phyloP scores from a whole-genome alignment of 257 asterid species.

The Ilex asprella region DNA sequence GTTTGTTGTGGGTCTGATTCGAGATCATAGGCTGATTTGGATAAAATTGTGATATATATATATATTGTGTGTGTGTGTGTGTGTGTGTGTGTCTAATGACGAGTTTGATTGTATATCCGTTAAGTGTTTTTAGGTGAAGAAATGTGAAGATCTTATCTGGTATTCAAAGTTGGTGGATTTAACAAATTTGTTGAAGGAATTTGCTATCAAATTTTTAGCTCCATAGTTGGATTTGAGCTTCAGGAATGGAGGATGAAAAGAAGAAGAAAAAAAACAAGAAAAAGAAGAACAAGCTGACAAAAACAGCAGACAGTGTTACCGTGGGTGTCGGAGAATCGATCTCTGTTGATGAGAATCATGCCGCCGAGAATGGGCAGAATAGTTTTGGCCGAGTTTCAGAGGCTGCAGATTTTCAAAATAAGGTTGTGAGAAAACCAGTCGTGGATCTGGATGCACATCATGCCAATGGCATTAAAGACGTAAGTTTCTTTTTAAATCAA shows the following conservation, averaged over 20 bases:
- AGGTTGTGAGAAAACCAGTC: slow-evolving; percentile 15
- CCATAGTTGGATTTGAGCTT: too few species aligned
- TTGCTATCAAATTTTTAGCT: too few species aligned
- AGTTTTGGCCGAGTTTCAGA: slow-evolving; percentile 6
- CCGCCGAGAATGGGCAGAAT: slow-evolving; percentile 4
- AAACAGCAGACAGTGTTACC: slow-evolving; percentile 29
- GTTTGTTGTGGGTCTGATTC: too few species aligned
- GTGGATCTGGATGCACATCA: slow-evolving; percentile 24
- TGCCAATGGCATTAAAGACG: slow-evolving; percentile 30
- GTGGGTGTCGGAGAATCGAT: slow-evolving; percentile 29
- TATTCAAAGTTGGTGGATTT: too few species aligned
- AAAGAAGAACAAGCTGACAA: slow-evolving; percentile 57
- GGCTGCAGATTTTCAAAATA: slow-evolving; percentile 12
- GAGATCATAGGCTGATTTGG: too few species aligned
- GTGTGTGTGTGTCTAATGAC: too few species aligned
- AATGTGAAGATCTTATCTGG: too few species aligned
- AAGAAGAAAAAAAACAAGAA: slow-evolving; percentile 60
- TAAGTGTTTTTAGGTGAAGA: too few species aligned
- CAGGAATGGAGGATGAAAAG: slow-evolving; percentile 49
- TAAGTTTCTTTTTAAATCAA: slow-evolving; percentile 13
- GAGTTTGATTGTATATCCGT: too few species aligned
- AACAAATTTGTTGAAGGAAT: too few species aligned
- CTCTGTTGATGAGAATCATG: slow-evolving; percentile 28
- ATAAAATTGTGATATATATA: too few species aligned
- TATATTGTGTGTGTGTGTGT: too few species aligned